Evolutionary conservation across 2,329 filamentous ascomycete species (phyloP), one percentile per base, ranked within the genome.

Genomic region (Claviceps sp.): DNA sequence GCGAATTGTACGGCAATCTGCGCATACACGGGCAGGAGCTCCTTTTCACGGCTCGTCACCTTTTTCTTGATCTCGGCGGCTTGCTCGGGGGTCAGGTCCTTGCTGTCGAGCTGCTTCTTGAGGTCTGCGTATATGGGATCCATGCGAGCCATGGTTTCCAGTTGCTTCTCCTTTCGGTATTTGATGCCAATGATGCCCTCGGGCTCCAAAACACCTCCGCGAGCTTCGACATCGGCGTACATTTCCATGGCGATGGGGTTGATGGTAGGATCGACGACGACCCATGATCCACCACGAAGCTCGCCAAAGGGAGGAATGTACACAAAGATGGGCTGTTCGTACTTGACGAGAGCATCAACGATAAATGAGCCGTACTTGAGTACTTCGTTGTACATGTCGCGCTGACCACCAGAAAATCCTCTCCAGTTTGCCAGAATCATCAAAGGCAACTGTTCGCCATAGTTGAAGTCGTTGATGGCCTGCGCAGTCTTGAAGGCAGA

Each of bases 341-440:
- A 98, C 74, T 96, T 95, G 77, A 95, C 89, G 47, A 98, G 84
- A 52, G 91, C 91, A 64, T 98, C 93, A 60, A 98, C 93, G 65
- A 98, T 98, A 79, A 93, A 97, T 18, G 91, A 96, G 66, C 93
- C 93, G 65, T 98, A 98, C 78, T 98, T 98, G 71, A 98, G 82
- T 16, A 98, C 93, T 73, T 98, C 93, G 74, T 97, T 96, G 82
- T 94, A 98, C 93, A 98, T 98, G 72, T 98, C 93, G 61, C 91
- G 88, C 74, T 98, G 93, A 58, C 93, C 93, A 76, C 93, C 93
- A 60, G 93, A 98, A 88, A 98, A 98, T 76, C 93, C 93, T 82
- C 93, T 85, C 93, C 93, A 98, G 79, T 98, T 98, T 72, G 93
- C 93, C 58, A 98, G 82, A 67, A 98, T 98, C 89, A 98, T 97